Evolutionary conservation across 768 basidiomycete genomes (phyloP), one percentile per base, ranked within the genome.

Genomic region (Strobilomyces confusus): DNA sequence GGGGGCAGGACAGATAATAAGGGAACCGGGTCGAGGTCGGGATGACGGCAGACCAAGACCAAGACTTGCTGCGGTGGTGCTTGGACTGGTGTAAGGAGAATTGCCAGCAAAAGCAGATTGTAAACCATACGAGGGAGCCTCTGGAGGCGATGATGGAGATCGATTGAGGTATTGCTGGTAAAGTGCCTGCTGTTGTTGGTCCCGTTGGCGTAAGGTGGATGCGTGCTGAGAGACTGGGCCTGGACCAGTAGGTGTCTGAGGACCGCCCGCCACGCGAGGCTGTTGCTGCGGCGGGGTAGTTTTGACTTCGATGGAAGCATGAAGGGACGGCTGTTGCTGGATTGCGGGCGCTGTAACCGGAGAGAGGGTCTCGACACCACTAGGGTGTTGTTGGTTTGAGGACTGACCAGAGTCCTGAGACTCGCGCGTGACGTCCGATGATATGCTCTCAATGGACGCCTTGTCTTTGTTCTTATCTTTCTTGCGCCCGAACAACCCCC

Each of bases 161-260:
- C 86, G 82, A 55, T 85, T 90, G 68, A 97, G 89, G 63, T 95
- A 94, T 63, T 91, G 87, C 58, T 85, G 87, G 69, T 95, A 97
- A 29, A 90, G 72, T 11, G 84, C 83, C 67, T 94, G 92, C 51
- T 94, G 88, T 58, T 93, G 87, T 67, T 91, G 87, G 58, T 97
- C 94, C 48, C 84, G 81, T 70, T 94, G 89, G 55, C 91, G 87
- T 36, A 97, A 73, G 44, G 87, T 83, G 14, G 82, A 69, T 4
- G 80, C 75, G 44, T 83, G 81, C n/a, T 76, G 74, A 9, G 81
- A 88, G 11, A 89, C 78, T 42, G 78, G 79, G 2, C 62, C 59
- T 1, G 63, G 59, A 50, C 65, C 52, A 55, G 59, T 54, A 0
- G 68, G 64, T 61, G 61, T 69, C 58, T 62, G 73, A 63, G 54